Base-by-base conservation (phyloP, 1,284 basidiomycete species). In the Puccinia horiana region DNA sequence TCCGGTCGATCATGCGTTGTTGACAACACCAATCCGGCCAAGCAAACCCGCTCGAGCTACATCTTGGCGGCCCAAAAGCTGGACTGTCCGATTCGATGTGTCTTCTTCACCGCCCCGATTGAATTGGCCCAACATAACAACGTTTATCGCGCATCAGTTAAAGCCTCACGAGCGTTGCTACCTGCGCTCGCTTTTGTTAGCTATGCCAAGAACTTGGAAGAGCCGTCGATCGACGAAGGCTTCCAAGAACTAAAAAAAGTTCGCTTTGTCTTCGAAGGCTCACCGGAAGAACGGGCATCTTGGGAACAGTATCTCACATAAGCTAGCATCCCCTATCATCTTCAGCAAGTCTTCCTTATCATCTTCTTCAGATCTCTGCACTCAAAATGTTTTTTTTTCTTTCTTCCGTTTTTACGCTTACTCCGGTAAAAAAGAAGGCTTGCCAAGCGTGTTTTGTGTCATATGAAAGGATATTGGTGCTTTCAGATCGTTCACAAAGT, bases 71-170 rank as follows among this genome's bases (percentile, higher is more conserved):
- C 54, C 16, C 77, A 32, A 49, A 35, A 77, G 29, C 52, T 81
- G 11, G n/a, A 44, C 23, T 76, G 65, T 75, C 23, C 8, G 16
- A 63, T 78, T 61, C 81, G 76, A 26, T 76, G 93, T 85, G 91
- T 95, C 86, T 84, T 89, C 42, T 96, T 96, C 84, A 88, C 90
- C 14, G 91, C 91, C 58, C 90, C 92, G 0, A 84, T 90, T 35
- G 92, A 94, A 74, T 89, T 96, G 2, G 93, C 93, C 2, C 93
- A 92, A 91, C 95, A 96, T 86, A 96, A 96, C 86, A 95, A 95
- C 85, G 86, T 94, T 2, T 96, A 95, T 86, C 91, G 94, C 42
- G 61, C 75, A 6, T 42, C 67, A 47, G 12, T 77, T 75, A 23
- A 74, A 83, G 81, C 42, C 47, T 73, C 58, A 6, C 44, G 70